Conservation (phyloP, 2,329 filamentous ascomycete species). For the Fusarium pseudoanthophilum region DNA sequence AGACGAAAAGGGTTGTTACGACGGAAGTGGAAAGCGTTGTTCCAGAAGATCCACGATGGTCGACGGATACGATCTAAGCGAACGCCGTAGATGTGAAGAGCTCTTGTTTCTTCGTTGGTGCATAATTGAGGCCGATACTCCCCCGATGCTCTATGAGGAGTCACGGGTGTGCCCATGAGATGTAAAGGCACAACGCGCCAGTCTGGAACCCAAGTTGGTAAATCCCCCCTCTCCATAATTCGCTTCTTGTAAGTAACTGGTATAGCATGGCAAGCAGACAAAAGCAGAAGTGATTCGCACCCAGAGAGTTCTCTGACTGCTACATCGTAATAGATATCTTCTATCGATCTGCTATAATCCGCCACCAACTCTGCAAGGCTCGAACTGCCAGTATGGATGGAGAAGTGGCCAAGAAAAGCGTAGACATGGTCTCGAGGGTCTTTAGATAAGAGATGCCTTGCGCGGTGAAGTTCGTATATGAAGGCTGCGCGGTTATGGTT, state of each 20-base stretch:
- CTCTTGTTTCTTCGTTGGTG: conserved; percentile 39
- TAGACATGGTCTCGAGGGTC: conserved; percentile 51
- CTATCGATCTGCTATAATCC: conserved; percentile 46
- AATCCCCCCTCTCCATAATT: neutral
- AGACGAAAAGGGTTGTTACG: conserved; percentile 12
- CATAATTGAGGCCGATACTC: conserved; percentile 41
- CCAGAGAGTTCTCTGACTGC: conserved; percentile 46
- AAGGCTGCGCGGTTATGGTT: conserved; percentile 49
- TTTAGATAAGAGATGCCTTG: conserved; percentile 47
- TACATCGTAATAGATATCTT: conserved; percentile 50
- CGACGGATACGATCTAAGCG: conserved; percentile 42
- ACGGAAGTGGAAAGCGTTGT: conserved; percentile 47
- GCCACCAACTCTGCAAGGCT: conserved; percentile 40
- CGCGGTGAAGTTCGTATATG: conserved; percentile 51
- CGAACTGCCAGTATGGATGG: conserved; percentile 39
- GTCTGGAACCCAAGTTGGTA: conserved; percentile 54
- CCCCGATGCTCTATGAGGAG: conserved; percentile 47
- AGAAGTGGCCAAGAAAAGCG: conserved; percentile 52
- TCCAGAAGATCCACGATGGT: conserved; percentile 46
- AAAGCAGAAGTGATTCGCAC: conserved; percentile 44
- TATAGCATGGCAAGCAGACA: conserved; percentile 45
- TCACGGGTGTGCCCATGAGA: conserved; percentile 47
- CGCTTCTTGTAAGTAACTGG: conserved; percentile 22
- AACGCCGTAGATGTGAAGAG: conserved; percentile 45
- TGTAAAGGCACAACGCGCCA: conserved; percentile 50